Percentiles rank a stretch among this genome's conserved stretches.
These are phyloP conservation scores for Sparassis latifolia DNA, from an alignment of 1,284 basidiomycete genomes.

Conservation along the genomic window DNA sequence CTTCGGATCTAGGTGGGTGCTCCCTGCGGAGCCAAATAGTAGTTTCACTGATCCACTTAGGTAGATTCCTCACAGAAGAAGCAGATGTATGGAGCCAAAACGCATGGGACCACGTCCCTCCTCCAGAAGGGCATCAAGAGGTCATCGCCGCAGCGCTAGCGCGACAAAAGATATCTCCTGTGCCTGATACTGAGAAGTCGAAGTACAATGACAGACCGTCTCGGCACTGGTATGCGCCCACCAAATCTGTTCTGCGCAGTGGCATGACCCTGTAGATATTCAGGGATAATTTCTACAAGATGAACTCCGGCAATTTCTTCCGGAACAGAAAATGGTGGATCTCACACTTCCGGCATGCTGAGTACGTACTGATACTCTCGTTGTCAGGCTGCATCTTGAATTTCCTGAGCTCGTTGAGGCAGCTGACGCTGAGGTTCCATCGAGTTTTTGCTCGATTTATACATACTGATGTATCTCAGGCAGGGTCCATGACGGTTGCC, in stretches of 20 bases:
- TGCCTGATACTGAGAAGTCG: slow-evolving; percentile 56
- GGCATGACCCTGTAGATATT: slow-evolving; percentile 14
- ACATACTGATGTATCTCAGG: slow-evolving; percentile 35
- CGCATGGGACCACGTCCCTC: slow-evolving; percentile 86
- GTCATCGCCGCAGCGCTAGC: slow-evolving; percentile 62
- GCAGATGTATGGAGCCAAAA: slow-evolving; percentile 70
- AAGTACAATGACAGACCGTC: slow-evolving; percentile 75
- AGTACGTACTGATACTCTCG: background rate
- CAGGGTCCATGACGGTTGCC: slow-evolving; percentile 68
- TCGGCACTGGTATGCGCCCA: slow-evolving; percentile 50
- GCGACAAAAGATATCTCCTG: slow-evolving; percentile 63
- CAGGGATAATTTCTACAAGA: slow-evolving; percentile 90
- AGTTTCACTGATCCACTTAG: background rate
- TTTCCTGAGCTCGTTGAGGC: slow-evolving; percentile 81
- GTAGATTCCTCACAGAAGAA: slow-evolving; percentile 53
- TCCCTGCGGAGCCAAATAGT: background rate
- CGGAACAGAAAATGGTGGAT: slow-evolving; percentile 80
- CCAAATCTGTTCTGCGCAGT: background rate
- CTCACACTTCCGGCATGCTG: background rate
- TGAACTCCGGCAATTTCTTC: slow-evolving; percentile 84
- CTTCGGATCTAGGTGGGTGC: slow-evolving; percentile 59
- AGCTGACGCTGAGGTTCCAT: slow-evolving; percentile 55
- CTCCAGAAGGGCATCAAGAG: slow-evolving; percentile 72
- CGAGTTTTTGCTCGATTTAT: background rate
- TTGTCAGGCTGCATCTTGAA: slow-evolving; percentile 77